Conservation (phyloP, 164 flowering plant genomes). For the Vitis rotundifolia region DNA sequence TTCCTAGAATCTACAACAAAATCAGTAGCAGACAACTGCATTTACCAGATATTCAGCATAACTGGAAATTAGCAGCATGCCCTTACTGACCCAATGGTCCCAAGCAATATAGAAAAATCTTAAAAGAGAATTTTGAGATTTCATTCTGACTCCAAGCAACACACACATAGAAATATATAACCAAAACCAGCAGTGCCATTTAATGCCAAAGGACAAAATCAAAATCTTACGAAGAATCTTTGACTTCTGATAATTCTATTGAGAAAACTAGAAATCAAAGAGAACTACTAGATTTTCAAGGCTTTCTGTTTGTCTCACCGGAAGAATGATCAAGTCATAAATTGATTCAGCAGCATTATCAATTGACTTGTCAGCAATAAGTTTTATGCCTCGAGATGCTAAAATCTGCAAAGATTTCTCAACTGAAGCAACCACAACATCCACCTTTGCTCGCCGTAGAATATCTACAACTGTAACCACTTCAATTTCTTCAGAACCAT, state of each 20-base stretch:
- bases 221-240: background rate
- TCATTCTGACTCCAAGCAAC: no score
- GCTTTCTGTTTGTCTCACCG: slow-evolving; percentile 51
- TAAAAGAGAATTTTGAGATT: no score
- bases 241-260: no score
- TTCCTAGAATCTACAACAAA: background rate
- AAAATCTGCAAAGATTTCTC: slow-evolving; percentile 62
- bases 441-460: slow-evolving; percentile 76
- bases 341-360: slow-evolving; percentile 56
- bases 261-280: background rate
- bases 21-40: background rate
- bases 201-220: no score
- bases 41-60: no score
- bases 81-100: no score
- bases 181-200: no score
- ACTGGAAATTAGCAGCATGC: no score
- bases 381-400: slow-evolving; percentile 65
- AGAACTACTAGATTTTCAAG: background rate
- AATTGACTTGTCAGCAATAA: slow-evolving; percentile 78
- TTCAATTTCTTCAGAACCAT: slow-evolving; percentile 90
- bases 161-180: no score
- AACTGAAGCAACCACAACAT: slow-evolving; percentile 83
- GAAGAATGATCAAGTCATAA: slow-evolving; percentile 87
- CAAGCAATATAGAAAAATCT: no score
- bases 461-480: slow-evolving; percentile 69